Base-by-base conservation (phyloP, 2,329 filamentous ascomycete genomes). In the Colletotrichum endophyticum region DNA sequence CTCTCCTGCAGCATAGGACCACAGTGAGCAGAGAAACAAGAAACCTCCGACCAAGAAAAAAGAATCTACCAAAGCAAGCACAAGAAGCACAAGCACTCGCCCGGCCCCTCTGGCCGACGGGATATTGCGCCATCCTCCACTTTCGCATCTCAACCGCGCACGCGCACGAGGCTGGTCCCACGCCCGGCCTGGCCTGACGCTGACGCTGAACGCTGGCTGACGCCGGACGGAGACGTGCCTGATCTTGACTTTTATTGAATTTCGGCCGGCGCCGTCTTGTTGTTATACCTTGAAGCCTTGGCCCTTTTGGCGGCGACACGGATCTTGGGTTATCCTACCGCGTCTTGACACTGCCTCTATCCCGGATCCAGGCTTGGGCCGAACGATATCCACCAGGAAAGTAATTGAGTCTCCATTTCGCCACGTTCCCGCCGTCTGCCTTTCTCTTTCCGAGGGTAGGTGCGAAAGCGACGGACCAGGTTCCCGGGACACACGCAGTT, bases 111-210 rank as follows among this genome's bases (percentile, higher is more conserved):
- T 53, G n/a, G 44, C 19, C 59, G 27, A 32, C 62, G 71, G 49
- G 57, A 59, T 36, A 64, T 73, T 27, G 64, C 73, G 49, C 57
- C 57, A 73, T 69, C 19, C 22, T 63, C 73, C 56, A 73, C 63
- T 53, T 63, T 44, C 27, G n/a, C 72, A 25, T 67, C 39, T 34
- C 64, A 27, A 36, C 16, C 44, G 56, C 63, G 63, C 70, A 75
- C 69, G 63, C 57, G 39, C 62, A 61, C 71, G 62, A 67, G 36
- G 70, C 70, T 59, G 73, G 53, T 53, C 62, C 61, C 44, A 53
- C 44, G 44, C 44, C 44, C 6, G 6, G 44, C 44, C n/a, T 49
- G 44, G 44, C 59, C 34, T 68, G 44, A 49, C 27, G 27, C 27
- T 28, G 27, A 49, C 44, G 44, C 44, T 49, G 44, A 49, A 53